Evolutionary conservation across 495 filamentous ascomycete genomes (phyloP).

Genomic region (Neurospora sp.): DNA sequence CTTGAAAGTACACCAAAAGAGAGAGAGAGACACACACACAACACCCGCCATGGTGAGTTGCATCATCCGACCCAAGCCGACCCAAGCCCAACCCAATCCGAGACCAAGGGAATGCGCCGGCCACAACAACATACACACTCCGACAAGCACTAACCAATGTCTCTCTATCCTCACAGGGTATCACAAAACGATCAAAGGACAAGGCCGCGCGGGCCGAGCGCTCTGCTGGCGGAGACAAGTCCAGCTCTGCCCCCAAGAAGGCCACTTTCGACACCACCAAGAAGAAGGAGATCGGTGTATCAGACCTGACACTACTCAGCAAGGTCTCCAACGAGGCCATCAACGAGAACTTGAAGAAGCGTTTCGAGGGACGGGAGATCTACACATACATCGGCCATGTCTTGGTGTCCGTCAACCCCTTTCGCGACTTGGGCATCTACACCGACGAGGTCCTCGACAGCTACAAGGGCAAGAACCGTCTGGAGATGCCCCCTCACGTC

Average conservation of each 20-base stretch:
- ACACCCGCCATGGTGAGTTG: conserved; percentile 16
- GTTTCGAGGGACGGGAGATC: conserved; percentile 93
- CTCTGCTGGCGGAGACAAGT: conserved; percentile 40
- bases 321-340: conserved; percentile 99
- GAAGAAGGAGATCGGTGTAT: conserved; percentile 99
- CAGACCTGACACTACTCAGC: conserved; percentile 92
- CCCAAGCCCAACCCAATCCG: background rate
- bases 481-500: conserved; percentile 92
- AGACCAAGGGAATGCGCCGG: background rate
- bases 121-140: background rate
- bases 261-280: conserved; percentile 90
- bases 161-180: conserved; percentile 30
- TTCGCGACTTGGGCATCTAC: conserved; percentile 97
- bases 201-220: conserved; percentile 53
- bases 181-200: conserved; percentile 46
- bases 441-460: conserved; percentile 84
- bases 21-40: background rate
- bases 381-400: conserved; percentile 99
- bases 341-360: conserved; percentile 96
- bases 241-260: conserved; percentile 65
- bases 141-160: background rate
- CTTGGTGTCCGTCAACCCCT: conserved; percentile 97
- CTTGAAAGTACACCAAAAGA: background rate
- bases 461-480: conserved; percentile 91
- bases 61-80: background rate